phyloP scores from a whole-genome alignment of 2,329 filamentous ascomycete genomes.

The Fusarium duplospermum region DNA sequence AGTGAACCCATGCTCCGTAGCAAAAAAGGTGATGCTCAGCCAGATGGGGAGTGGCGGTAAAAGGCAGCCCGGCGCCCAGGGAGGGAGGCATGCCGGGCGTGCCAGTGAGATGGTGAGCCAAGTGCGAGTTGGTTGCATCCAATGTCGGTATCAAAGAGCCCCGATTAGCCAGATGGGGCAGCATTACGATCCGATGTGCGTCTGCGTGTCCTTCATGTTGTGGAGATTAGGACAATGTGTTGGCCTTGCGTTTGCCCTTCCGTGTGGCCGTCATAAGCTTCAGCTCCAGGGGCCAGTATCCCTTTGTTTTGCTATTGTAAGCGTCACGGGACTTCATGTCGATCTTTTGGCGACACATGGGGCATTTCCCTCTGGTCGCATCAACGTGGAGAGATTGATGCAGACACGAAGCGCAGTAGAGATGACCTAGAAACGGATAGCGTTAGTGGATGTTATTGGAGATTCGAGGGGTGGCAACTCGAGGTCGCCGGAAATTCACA shows the following conservation, averaged over 20 bases:
- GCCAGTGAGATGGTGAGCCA: constrained; percentile 6
- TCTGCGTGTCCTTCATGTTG: background rate
- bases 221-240: constrained; percentile 41
- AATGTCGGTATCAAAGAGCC: background rate
- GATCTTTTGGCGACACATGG: constrained; percentile 72
- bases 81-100: background rate
- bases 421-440: constrained; percentile 61
- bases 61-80: background rate
- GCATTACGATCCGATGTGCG: background rate
- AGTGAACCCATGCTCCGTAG: constrained; percentile 13
- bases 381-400: constrained; percentile 70
- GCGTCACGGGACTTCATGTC: constrained; percentile 57
- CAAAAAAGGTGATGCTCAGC: constrained; percentile 23
- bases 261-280: constrained; percentile 70
- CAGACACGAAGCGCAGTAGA: constrained; percentile 73
- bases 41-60: background rate
- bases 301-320: constrained; percentile 61
- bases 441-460: constrained; percentile 25
- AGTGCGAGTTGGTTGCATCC: background rate
- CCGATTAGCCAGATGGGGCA: background rate
- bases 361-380: constrained; percentile 67
- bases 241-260: constrained; percentile 59
- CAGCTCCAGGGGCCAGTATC: constrained; percentile 69
- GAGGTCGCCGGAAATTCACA: constrained; percentile 42
- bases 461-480: background rate